These are phyloP conservation scores for Coemansia sp. DNA, from an alignment of 192 early-diverging fungal species.

Conservation along the genomic window DNA sequence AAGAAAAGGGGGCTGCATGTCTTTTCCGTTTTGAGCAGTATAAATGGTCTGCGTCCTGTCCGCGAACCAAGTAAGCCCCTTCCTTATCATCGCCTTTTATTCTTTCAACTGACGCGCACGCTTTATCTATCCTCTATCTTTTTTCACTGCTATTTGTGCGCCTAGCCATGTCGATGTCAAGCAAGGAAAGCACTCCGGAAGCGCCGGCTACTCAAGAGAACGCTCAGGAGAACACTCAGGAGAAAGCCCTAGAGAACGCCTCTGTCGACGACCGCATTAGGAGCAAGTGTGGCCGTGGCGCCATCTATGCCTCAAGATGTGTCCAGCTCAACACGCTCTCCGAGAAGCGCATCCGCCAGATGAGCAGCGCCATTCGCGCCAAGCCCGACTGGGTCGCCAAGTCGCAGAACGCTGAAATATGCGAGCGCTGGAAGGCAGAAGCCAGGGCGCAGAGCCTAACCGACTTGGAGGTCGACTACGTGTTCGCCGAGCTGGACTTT, in stretches of 20 bases:
- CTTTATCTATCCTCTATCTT: background rate
- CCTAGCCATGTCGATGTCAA: background rate
- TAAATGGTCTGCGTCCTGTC: too few species aligned
- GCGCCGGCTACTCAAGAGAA: background rate
- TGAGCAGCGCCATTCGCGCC: constrained; percentile 53
- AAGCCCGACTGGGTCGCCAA: constrained; percentile 55
- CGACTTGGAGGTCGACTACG: constrained; percentile 49
- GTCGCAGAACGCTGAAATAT: constrained; percentile 28
- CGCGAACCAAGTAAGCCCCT: too few species aligned
- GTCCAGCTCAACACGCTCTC: constrained; percentile 17
- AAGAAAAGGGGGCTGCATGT: too few species aligned
- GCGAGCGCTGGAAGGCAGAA: constrained; percentile 24
- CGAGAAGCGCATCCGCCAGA: constrained; percentile 33
- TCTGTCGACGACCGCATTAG: constrained; percentile 9
- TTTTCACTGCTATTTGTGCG: background rate
- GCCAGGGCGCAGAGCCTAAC: constrained; percentile 29
- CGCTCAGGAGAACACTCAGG: too few species aligned
- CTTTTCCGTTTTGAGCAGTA: too few species aligned
- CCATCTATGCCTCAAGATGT: constrained; percentile 7
- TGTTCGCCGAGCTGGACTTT: constrained; percentile 54
- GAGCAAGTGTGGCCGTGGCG: background rate
- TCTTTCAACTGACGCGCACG: background rate
- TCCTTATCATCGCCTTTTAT: too few species aligned
- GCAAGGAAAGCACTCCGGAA: background rate
- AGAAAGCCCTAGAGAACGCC: too few species aligned